These are phyloP conservation scores for Dioscorea alata DNA, from an alignment of 106 monocot genomes.

Conservation along the genomic window DNA sequence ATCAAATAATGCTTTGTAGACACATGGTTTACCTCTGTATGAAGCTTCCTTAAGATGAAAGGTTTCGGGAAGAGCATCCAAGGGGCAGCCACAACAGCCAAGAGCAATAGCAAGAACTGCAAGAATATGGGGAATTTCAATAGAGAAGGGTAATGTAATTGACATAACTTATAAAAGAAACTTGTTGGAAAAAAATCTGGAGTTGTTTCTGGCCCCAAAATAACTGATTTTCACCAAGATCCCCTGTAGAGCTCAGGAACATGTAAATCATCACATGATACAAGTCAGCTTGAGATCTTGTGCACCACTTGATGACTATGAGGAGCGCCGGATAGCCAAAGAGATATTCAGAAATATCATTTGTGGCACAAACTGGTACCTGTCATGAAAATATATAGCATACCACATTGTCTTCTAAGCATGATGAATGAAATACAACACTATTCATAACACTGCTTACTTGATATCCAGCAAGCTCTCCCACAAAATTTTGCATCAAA, in stretches of 20 bases:
- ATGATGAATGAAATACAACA: neutral
- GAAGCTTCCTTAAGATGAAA: slow-evolving; percentile 82
- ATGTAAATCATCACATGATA: too few relatives aligned
- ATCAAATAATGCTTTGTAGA: too few relatives aligned
- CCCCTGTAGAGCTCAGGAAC: slow-evolving; percentile 63
- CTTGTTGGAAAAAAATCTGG: slow-evolving; percentile 33
- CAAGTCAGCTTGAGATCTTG: too few relatives aligned
- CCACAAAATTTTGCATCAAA: slow-evolving; percentile 90
- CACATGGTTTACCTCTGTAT: slow-evolving; percentile 58
- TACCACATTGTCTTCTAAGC: neutral
- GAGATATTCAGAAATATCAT: slow-evolving; percentile 79
- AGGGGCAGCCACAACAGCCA: slow-evolving; percentile 84
- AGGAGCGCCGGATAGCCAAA: slow-evolving; percentile 77
- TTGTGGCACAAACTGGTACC: slow-evolving; percentile 79
- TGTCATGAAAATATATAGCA: slow-evolving; percentile 16
- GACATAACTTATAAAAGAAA: neutral
- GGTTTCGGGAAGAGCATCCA: slow-evolving; percentile 99
- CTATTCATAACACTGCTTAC: slow-evolving; percentile 22
- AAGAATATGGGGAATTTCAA: slow-evolving; percentile 16
- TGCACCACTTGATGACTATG: slow-evolving; percentile 76
- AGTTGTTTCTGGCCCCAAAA: slow-evolving; percentile 76
- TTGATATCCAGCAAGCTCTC: slow-evolving; percentile 73
- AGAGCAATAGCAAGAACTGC: slow-evolving; percentile 81
- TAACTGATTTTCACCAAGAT: slow-evolving; percentile 73
- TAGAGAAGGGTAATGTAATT: neutral